A percentile compares a stretch with the other conserved stretches of the same genome.
phyloP scores from a whole-genome alignment of 352 stramenopile genomes.

The Aphanomyces stellatus region DNA sequence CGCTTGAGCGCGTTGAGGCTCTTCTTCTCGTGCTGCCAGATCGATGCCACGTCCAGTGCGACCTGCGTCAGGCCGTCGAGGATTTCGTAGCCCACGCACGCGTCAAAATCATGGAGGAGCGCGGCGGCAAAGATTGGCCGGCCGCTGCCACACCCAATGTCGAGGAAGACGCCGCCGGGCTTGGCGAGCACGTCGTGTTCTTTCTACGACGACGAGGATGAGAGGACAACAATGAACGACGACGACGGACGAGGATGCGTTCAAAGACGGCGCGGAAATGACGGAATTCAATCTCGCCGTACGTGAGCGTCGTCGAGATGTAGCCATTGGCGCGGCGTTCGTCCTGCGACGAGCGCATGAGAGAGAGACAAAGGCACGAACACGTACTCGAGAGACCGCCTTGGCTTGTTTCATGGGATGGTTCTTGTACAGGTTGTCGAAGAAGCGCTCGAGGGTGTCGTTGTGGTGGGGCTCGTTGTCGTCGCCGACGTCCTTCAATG shows the following conservation, averaged over 20 bases:
- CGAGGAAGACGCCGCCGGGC: conserved; percentile 70
- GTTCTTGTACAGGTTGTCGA: conserved; percentile 37
- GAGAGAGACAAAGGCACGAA: not conserved
- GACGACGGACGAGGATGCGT: conserved; percentile 27
- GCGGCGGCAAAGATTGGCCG: conserved; percentile 81
- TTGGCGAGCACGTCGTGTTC: conserved; percentile 50
- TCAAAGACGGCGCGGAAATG: conserved; percentile 65
- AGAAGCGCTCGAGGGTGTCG: conserved; percentile 20
- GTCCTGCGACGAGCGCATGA: not conserved
- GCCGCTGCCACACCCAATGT: conserved; percentile 82
- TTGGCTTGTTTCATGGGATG: conserved; percentile 34
- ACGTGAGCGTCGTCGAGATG: conserved; percentile 70
- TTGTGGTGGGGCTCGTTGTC: no score
- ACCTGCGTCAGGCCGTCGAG: conserved; percentile 63
- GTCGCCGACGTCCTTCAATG: no score
- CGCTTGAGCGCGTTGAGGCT: conserved; percentile 57
- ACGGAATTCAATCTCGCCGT: conserved; percentile 84
- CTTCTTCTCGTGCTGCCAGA: conserved; percentile 41
- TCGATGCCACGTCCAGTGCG: conserved; percentile 38
- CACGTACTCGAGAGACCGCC: conserved; percentile 27
- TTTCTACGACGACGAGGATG: conserved; percentile 26
- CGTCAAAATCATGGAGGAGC: conserved; percentile 80
- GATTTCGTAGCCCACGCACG: conserved; percentile 81
- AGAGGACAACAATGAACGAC: not conserved
- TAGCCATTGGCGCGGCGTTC: conserved; percentile 48